phyloP scores from a whole-genome alignment of 1,284 basidiomycete species.

The Uromyces viciae-fabae region DNA sequence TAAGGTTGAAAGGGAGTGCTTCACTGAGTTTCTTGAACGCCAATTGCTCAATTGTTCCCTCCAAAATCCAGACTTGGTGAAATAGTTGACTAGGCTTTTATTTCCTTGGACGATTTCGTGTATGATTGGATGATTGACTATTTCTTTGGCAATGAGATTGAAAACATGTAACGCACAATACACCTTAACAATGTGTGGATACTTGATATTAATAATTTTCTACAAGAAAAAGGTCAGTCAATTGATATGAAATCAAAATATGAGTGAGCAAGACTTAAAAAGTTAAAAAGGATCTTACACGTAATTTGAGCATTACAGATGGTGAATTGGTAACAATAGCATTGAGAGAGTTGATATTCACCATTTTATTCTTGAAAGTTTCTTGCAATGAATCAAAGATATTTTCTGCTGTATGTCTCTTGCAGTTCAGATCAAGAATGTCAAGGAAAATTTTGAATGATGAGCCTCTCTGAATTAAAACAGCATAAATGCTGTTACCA shows the following conservation, averaged over 20 bases:
- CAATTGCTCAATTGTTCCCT: neutral
- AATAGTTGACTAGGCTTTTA: neutral
- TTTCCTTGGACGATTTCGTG: neutral
- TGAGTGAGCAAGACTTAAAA: too few species aligned
- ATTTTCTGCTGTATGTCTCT: constrained; percentile 5
- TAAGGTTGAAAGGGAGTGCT: neutral
- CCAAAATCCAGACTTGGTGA: neutral
- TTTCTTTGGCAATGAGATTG: constrained; percentile 10
- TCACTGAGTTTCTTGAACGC: neutral
- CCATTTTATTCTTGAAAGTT: neutral
- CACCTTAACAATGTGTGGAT: constrained; percentile 3
- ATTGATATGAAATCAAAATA: neutral
- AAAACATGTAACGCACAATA: constrained; percentile 16
- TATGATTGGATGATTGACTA: neutral
- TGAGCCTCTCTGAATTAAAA: neutral
- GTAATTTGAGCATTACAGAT: neutral
- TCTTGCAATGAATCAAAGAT: neutral
- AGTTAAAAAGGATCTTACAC: constrained; percentile 5
- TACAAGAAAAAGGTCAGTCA: neutral
- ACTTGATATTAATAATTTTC: neutral
- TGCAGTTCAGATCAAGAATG: neutral
- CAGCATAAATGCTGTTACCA: constrained; percentile 21
- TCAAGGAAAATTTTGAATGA: neutral
- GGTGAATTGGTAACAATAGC: constrained; percentile 9
- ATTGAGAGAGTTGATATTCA: neutral